These are phyloP conservation scores for Trichoderma hamatum DNA, from an alignment of 2,329 filamentous ascomycete species.

Conservation along the genomic window DNA sequence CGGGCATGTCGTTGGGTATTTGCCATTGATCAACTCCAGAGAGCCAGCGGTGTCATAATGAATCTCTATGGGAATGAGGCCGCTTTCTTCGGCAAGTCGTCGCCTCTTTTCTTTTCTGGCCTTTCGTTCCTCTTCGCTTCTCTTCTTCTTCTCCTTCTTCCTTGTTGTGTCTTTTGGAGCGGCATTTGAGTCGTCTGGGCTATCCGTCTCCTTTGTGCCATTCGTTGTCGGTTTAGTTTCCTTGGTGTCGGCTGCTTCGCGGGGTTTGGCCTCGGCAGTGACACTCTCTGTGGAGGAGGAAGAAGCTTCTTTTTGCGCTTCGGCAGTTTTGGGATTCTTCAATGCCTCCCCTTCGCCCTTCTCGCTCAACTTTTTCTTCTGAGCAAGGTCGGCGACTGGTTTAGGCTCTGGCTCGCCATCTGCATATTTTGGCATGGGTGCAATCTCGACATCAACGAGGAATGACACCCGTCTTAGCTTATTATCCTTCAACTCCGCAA, in stretches of 20 bases:
- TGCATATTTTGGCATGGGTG: conserved; percentile 77
- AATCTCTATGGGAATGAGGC: conserved; percentile 81
- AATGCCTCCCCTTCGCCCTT: conserved; percentile 74
- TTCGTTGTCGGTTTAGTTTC: conserved; percentile 38
- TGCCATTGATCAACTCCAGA: conserved; percentile 35
- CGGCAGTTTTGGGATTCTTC: conserved; percentile 65
- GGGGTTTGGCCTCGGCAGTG: conserved; percentile 45
- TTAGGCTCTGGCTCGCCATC: conserved; percentile 57
- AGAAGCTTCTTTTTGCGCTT: conserved; percentile 51
- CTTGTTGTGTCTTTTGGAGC: conserved; percentile 47
- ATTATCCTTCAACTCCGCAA: conserved; percentile 76
- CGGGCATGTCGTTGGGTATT: conserved; percentile 81
- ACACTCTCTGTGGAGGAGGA: conserved; percentile 43
- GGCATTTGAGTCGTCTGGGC: conserved; percentile 23
- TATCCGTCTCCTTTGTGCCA: conserved; percentile 35
- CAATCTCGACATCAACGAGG: conserved; percentile 96
- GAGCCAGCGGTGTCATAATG: conserved; percentile 69
- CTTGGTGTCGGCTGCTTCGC: conserved; percentile 45
- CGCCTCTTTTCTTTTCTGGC: conserved; percentile 89
- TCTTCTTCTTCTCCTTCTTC: conserved; percentile 96
- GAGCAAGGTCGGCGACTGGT: conserved; percentile 48
- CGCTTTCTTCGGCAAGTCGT: conserved; percentile 83
- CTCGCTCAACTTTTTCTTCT: conserved; percentile 67
- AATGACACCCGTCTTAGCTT: conserved; percentile 90
- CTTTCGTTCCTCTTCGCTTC: conserved; percentile 88